A percentile compares a stretch with the other conserved stretches of the same genome.
phyloP scores from a whole-genome alignment of 1,139 yeast genomes.

The Hemisphaericaspora xylofermentans region DNA sequence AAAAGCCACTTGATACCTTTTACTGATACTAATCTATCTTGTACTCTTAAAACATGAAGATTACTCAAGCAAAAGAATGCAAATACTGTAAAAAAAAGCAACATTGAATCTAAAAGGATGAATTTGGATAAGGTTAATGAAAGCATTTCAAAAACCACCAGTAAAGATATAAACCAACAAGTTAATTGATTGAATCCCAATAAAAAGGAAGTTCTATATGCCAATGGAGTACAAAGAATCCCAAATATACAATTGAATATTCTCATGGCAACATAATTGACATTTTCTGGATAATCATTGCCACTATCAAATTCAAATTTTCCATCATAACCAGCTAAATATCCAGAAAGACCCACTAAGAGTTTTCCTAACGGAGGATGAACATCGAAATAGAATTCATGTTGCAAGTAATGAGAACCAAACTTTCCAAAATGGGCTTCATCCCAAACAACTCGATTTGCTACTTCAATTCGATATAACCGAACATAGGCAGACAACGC shows the following conservation, averaged over 20 bases:
- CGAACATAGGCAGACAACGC: constrained; percentile 65
- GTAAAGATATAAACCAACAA: constrained; percentile 52
- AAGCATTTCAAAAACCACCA: constrained; percentile 66
- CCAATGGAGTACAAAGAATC: constrained; percentile 60
- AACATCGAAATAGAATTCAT: constrained; percentile 72
- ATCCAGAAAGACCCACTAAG: constrained; percentile 66
- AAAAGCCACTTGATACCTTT: constrained; percentile 57
- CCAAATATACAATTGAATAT: constrained; percentile 65
- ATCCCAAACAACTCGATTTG: constrained; percentile 85
- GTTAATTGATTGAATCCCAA: constrained; percentile 48
- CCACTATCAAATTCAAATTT: constrained; percentile 68
- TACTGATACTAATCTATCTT: constrained; percentile 38
- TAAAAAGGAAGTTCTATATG: constrained; percentile 57
- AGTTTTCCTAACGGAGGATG: constrained; percentile 80
- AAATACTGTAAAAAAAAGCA: constrained; percentile 66
- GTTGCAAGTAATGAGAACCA: constrained; percentile 61
- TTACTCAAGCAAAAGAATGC: constrained; percentile 58
- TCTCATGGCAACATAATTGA: constrained; percentile 61
- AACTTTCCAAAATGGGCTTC: constrained; percentile 86
- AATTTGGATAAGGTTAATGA: constrained; percentile 68
- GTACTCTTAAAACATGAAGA: constrained; percentile 45
- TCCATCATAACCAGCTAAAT: constrained; percentile 67
- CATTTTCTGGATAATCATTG: constrained; percentile 48
- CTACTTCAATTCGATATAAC: constrained; percentile 61
- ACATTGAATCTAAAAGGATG: constrained; percentile 70